Evolutionary conservation across 2,329 filamentous ascomycete species (phyloP).

Genomic region (Paecilomyces niveus): DNA sequence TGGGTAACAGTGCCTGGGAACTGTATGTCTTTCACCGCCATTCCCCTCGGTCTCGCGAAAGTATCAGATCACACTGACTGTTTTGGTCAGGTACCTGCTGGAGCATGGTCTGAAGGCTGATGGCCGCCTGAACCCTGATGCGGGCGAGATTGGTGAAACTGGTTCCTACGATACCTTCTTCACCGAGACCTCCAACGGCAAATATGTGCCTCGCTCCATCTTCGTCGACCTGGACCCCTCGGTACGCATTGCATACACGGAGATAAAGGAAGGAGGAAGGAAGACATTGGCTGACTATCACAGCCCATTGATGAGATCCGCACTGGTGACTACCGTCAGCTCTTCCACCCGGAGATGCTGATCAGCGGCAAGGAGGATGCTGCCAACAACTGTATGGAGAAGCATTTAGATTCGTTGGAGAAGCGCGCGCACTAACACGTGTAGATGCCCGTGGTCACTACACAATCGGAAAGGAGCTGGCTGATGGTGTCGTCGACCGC

Average conservation of each 20-base stretch:
- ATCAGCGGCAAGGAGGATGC: constrained; percentile 64
- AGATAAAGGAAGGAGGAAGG: not conserved
- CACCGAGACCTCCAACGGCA: constrained; percentile 56
- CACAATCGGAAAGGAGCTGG: constrained; percentile 61
- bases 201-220: constrained; percentile 63
- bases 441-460: constrained; percentile 61
- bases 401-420: not conserved
- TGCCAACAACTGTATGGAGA: constrained; percentile 56
- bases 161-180: constrained; percentile 62
- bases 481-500: constrained; percentile 57
- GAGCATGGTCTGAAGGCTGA: constrained; percentile 59
- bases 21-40: constrained; percentile 46
- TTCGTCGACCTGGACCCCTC: constrained; percentile 62
- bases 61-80: constrained; percentile 4
- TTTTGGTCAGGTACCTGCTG: constrained; percentile 51
- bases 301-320: constrained; percentile 62
- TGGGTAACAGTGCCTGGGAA: constrained; percentile 63
- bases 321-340: constrained; percentile 54
- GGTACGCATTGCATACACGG: constrained; percentile 29
- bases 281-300: constrained; percentile 8
- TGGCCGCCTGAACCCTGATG: constrained; percentile 51
- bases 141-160: constrained; percentile 44
- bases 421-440: constrained; percentile 9
- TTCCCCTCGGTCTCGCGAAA: constrained; percentile 5
- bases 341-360: constrained; percentile 61